Evolutionary conservation across 2,329 filamentous ascomycete genomes (phyloP), one percentile per base, ranked within the genome.

Genomic region (Verticillium isaacii): DNA sequence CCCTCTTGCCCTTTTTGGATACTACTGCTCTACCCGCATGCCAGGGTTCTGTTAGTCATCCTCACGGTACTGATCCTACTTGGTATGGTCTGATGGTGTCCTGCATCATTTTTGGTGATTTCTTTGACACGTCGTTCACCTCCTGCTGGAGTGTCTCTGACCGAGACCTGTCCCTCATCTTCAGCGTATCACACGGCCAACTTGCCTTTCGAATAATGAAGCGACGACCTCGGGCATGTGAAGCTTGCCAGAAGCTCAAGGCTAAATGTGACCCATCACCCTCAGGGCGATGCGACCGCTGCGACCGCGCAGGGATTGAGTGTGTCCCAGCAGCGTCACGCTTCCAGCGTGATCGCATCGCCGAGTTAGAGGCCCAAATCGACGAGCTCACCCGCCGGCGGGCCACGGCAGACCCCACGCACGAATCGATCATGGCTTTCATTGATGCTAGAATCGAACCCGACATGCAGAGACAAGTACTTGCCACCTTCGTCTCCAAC

Each of bases 281-380:
- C 11, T 32, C 60, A 7, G 57, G 55, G 2, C 11, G 54, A 9
- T 65, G 63, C 45, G 60, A 62, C 6, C 62, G 64, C 15, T 64
- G 64, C 32, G 55, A 23, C n/a, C 60, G 62, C 25, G 41, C 25
- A 14, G 57, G 52, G 23, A 19, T 62, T 1, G 56, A 57, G 2
- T 66, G 64, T 39, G 61, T 61, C 17, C 64, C 63, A 29, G 62
- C 64, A 34, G 60, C 63, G 58, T 56, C 62, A 11, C 63, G 64
- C 2, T 54, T 63, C 17, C 63, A 66, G 37, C 61, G 64, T 14
- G 64, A 66, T 56, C 63, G 63, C 58, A 64, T 66, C 58, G 32
- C 36, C 39, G 65, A 66, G 50, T 62, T 66, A 17, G 62, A 66
- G 41, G 60, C 59, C n/a, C 59, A 65, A 52, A 37, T 64, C 55